Conservation (phyloP, 177 flowering plant species). For the Vitis hybrid region DNA sequence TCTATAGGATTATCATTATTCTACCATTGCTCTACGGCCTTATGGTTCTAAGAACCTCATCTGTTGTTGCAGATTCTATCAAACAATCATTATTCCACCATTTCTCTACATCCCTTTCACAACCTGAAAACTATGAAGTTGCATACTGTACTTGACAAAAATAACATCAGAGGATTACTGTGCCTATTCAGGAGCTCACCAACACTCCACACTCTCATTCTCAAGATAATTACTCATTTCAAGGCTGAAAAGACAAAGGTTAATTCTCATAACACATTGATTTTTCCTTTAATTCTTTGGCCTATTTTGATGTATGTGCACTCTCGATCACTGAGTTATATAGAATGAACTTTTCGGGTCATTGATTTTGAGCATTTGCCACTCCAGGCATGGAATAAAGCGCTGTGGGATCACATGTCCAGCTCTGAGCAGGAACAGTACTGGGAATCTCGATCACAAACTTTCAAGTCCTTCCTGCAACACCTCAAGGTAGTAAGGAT, state of each 20-base stretch:
- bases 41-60: background rate
- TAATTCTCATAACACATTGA: no score
- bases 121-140: constrained; percentile 31
- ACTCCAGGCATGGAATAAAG: constrained; percentile 37
- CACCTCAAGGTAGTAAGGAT: constrained; percentile 41
- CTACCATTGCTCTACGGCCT: background rate
- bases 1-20: no score
- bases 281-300: no score
- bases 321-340: background rate
- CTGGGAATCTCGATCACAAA: constrained; percentile 41
- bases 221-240: constrained; percentile 18
- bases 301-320: no score
- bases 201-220: constrained; percentile 23
- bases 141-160: constrained; percentile 25
- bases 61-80: constrained; percentile 35
- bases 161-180: constrained; percentile 24
- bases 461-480: constrained; percentile 35
- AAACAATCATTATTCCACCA: constrained; percentile 5
- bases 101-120: constrained; percentile 21
- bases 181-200: constrained; percentile 33
- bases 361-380: background rate
- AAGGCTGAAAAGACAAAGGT: no score
- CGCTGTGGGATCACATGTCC: constrained; percentile 33
- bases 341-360: no score
- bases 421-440: constrained; percentile 34